Base-by-base conservation (phyloP, 1,139 yeast species). In the Meyerozyma elateridarum region DNA sequence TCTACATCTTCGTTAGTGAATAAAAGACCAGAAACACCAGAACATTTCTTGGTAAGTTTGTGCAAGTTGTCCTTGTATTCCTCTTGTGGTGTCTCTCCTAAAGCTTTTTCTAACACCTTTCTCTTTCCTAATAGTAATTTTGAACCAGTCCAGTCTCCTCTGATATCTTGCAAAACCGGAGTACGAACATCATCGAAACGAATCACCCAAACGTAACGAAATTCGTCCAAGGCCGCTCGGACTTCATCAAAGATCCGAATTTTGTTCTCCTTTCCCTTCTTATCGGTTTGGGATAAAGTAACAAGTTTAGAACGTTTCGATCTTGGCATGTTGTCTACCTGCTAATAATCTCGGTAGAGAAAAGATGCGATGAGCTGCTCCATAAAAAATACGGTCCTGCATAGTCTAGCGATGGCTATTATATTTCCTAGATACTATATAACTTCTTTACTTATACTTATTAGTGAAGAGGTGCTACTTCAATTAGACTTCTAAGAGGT, bases 281-380 rank as follows among this genome's bases (percentile, higher is more conserved):
- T 91, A 45, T 88, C 96, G 40, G 97, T 89, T 57, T 89, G 91
- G 22, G 98, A 91, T 49, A 91, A 71, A n/a, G 97, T 85, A 40
- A 91, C 95, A 50, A 85, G 78, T 73, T 80, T 85, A 44, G 95
- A 79, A 76, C 96, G 88, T 63, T 78, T 88, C 28, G 96, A 87
- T 76, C 94, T 85, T 44, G 97, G 96, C 97, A 88, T 88, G 38
- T 44, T 63, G 31, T n/a, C n/a, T n/a, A n/a, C n/a, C n/a, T n/a
- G n/a, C n/a, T n/a, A n/a, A n/a, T n/a, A n/a, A n/a, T n/a, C n/a
- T n/a, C n/a, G n/a, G n/a, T n/a, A n/a, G 13, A 15, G 31, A 21
- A 21, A 29, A 29, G 8, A 21, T 15, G 31, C 31, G 31, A 28
- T 28, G 31, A 17, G 31, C 18, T 28, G 25, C 25, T 12, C n/a